A percentile compares a stretch with the other conserved stretches of the same genome.
Conservation (phyloP, 768 basidiomycete species). For the Phanerochaete carnosa region DNA sequence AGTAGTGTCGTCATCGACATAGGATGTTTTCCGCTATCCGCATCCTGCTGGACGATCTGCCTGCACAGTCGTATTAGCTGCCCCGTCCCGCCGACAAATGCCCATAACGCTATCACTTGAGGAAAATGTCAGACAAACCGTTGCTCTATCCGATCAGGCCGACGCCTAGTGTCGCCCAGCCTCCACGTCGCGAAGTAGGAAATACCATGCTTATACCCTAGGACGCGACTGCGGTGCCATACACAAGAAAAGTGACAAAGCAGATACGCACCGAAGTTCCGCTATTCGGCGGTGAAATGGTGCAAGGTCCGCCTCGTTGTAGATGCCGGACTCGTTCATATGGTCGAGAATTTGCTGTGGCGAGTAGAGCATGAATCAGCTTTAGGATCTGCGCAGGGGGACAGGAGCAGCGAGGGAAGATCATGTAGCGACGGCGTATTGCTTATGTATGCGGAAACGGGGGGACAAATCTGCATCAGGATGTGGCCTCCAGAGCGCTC, state of each 20-base stretch:
- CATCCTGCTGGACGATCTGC: constrained; percentile 79
- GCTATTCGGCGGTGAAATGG: constrained; percentile 82
- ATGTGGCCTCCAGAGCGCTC: too few species aligned
- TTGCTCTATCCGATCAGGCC: background rate
- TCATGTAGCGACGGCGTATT: background rate
- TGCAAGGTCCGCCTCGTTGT: constrained; percentile 85
- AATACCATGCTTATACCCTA: background rate
- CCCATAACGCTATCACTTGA: constrained; percentile 1
- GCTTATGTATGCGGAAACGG: background rate
- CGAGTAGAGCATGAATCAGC: background rate
- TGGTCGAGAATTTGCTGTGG: constrained; percentile 88
- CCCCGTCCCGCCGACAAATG: background rate
- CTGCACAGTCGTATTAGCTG: constrained; percentile 10
- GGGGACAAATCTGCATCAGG: background rate
- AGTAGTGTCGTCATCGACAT: constrained; percentile 86
- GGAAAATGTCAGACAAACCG: constrained; percentile 1
- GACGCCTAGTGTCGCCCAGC: background rate
- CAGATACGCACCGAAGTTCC: constrained; percentile 56
- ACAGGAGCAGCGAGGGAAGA: background rate
- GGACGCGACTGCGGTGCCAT: background rate
- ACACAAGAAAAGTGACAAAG: background rate
- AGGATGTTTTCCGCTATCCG: constrained; percentile 78
- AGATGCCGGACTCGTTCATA: constrained; percentile 94
- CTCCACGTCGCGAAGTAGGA: background rate
- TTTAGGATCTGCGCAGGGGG: background rate